Base-by-base conservation (phyloP, 495 filamentous ascomycete species). In the Ramalina peruviana region DNA sequence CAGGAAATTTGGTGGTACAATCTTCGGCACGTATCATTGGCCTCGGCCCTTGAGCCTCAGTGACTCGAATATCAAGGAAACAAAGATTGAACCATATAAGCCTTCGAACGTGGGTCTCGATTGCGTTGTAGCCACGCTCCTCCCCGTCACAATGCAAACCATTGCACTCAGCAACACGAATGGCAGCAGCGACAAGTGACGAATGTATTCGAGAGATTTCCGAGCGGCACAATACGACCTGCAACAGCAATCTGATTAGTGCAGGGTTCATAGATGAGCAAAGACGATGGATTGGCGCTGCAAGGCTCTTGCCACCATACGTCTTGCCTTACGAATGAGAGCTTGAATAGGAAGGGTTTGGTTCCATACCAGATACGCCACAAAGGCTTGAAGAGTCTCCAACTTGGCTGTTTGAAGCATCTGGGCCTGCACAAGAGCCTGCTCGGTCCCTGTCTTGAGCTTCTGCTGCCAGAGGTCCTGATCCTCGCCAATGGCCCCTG, bases 121-220 rank as follows among this genome's bases (percentile, higher is more conserved):
- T 69, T 1, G 84, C 73, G 30, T 69, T 72, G 30, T 83, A 68
- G 0, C 78, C 75, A 21, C 54, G 57, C 39, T 62, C 54, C 15
- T 63, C 62, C 7, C 79, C 80, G 55, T 89, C 85, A 1, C 80
- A 68, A 59, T 87, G 79, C n/a, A 86, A 63, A 6, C 83, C 79
- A 79, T 85, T 84, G 56, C 82, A 84, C 64, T 85, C 80, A 26
- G 82, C 83, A 62, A 86, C 75, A 30, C 83, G 67, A 19, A 85
- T 79, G 10, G 80, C 81, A 17, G 81, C 75, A 19, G 80, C 82
- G 4, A 81, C 73, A 2, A 88, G 69, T 17, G 81, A 80, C 7
- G 79, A 82, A 58, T 86, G 83, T 5, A 80, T 76, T 48, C 83
- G 67, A 4, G 82, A 85, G 17, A 88, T 70, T 59, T 85, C 78